Conservation (phyloP, 495 filamentous ascomycete species). For the Neurospora sublineolata region DNA sequence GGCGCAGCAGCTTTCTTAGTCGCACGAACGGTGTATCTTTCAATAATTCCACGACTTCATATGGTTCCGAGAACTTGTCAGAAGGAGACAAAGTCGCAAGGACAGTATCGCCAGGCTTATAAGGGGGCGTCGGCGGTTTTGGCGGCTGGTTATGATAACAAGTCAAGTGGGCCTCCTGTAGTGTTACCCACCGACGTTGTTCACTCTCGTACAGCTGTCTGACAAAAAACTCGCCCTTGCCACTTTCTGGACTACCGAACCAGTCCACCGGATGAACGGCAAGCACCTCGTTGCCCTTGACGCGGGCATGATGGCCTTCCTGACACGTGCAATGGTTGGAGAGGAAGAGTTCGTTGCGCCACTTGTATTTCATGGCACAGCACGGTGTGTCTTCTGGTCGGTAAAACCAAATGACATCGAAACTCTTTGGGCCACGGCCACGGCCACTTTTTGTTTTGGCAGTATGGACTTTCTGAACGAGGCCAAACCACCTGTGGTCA, state of each 20-base stretch:
- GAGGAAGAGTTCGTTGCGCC: slow-evolving; percentile 59
- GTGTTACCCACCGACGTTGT: slow-evolving; percentile 37
- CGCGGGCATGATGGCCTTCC: slow-evolving; percentile 22
- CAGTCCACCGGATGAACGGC: slow-evolving; percentile 44
- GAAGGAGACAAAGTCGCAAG: slow-evolving; percentile 24
- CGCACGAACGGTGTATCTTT: slow-evolving; percentile 18
- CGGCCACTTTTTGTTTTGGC: slow-evolving; percentile 4
- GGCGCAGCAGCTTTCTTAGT: slow-evolving; percentile 36
- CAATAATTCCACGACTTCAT: slow-evolving; percentile 37
- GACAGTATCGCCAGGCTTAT: slow-evolving; percentile 43
- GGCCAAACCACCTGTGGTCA: slow-evolving; percentile 49
- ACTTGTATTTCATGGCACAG: slow-evolving; percentile 51
- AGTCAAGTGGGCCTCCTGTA: slow-evolving; percentile 35
- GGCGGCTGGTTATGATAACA: slow-evolving; percentile 20
- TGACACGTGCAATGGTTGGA: slow-evolving; percentile 65
- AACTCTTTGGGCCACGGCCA: slow-evolving; percentile 15
- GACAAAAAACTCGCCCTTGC: slow-evolving; percentile 44
- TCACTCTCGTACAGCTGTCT: slow-evolving; percentile 52
- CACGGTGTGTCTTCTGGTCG: slow-evolving; percentile 55
- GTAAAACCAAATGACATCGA: slow-evolving; percentile 65
- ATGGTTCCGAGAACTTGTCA: slow-evolving; percentile 33
- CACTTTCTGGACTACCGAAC: slow-evolving; percentile 33
- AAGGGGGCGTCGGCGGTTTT: slow-evolving; percentile 9
- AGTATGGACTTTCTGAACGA: slow-evolving; percentile 45
- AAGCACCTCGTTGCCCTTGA: slow-evolving; percentile 41